Evolutionary conservation across 148 eudicot species (phyloP).

Genomic region (Heliosperma pusillum): DNA sequence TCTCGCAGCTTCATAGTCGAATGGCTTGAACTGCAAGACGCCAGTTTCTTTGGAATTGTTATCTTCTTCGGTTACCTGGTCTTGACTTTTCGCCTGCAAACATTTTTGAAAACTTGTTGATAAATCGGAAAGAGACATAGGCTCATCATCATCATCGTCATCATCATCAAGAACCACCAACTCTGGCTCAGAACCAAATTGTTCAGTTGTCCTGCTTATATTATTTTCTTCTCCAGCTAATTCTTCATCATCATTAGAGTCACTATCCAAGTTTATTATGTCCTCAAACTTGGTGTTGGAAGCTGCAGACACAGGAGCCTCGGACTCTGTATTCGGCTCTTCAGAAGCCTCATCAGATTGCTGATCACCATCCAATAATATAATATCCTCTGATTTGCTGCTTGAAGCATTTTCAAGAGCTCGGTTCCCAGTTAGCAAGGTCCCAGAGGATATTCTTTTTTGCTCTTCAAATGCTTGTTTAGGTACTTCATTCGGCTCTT

Average conservation of each 20-base stretch:
- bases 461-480: conserved; percentile 28
- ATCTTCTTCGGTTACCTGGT: conserved; percentile 20
- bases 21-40: conserved; percentile 47
- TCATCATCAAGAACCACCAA: conserved; percentile 27
- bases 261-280: conserved; percentile 46
- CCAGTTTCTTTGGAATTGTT: conserved; percentile 25
- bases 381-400: conserved; percentile 44
- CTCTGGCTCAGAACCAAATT: conserved; percentile 15
- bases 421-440: conserved; percentile 15
- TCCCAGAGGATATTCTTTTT: conserved; percentile 16
- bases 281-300: conserved; percentile 33
- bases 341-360: conserved; percentile 21
- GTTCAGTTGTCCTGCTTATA: neutral
- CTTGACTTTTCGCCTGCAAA: conserved; percentile 39
- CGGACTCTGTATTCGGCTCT: conserved; percentile 26
- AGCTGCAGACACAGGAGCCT: conserved; percentile 15
- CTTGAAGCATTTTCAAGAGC: conserved; percentile 16
- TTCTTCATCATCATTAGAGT: conserved; percentile 32
- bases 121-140: conserved; percentile 63
- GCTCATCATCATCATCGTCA: conserved; percentile 35
- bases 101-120: conserved; percentile 79
- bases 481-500: conserved; percentile 22
- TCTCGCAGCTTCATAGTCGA: conserved; percentile 72
- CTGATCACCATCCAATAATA: conserved; percentile 40
- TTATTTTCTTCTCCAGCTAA: conserved; percentile 21